Percentiles rank a stretch among this genome's conserved stretches.
phyloP scores from a whole-genome alignment of 192 early-diverging fungal genomes.

The Rhizophagus prolifer region DNA sequence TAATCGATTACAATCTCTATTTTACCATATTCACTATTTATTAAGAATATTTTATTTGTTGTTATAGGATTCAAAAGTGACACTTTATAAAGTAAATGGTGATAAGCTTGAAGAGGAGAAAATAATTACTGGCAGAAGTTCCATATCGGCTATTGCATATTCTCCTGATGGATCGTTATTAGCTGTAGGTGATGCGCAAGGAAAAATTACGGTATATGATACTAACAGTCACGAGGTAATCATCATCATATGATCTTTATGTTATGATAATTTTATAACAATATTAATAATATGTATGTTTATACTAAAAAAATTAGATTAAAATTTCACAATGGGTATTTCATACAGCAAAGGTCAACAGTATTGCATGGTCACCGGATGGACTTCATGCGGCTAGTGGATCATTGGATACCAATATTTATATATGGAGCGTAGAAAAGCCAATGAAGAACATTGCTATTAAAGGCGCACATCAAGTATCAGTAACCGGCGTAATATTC shows the following conservation, averaged over 20 bases:
- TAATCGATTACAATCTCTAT: no score
- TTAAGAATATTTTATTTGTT: not conserved
- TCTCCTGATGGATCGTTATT: constrained; percentile 72
- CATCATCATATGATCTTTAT: not conserved
- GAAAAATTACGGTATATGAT: constrained; percentile 78
- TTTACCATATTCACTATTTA: not conserved
- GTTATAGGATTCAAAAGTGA: constrained; percentile 61
- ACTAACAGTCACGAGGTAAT: constrained; percentile 42
- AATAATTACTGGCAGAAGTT: constrained; percentile 51
- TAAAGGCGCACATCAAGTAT: constrained; percentile 79
- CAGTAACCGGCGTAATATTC: constrained; percentile 72
- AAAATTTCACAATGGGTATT: constrained; percentile 80
- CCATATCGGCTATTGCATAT: constrained; percentile 78
- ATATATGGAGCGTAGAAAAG: constrained; percentile 83
- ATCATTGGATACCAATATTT: constrained; percentile 87
- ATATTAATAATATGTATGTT: not conserved
- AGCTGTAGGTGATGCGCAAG: constrained; percentile 77
- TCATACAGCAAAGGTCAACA: constrained; percentile 84
- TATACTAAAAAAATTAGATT: constrained; percentile 13
- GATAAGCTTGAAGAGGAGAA: constrained; percentile 36
- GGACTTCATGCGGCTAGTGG: constrained; percentile 73
- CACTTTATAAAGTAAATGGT: constrained; percentile 57
- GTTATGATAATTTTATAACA: not conserved
- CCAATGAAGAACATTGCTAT: constrained; percentile 77
- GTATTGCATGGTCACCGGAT: constrained; percentile 77